Evolutionary conservation across 2,329 filamentous ascomycete species (phyloP).

Genomic region (Aureobasidium subglaciale): DNA sequence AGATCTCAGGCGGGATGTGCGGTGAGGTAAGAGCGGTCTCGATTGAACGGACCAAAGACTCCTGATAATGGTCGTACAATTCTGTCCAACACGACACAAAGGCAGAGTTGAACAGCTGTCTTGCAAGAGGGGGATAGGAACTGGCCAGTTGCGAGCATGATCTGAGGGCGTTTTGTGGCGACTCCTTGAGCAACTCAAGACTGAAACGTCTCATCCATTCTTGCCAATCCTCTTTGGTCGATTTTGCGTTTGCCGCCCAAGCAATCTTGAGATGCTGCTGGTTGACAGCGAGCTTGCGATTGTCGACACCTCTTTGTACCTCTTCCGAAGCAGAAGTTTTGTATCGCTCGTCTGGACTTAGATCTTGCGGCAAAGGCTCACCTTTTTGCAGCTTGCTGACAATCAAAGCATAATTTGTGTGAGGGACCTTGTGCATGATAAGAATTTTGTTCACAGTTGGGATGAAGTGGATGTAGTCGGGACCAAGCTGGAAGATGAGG

Average conservation of each 20-base stretch:
- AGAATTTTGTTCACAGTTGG: conserved; percentile 85
- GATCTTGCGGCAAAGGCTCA: conserved; percentile 87
- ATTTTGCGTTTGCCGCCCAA: conserved; percentile 95
- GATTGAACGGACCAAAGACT: conserved; percentile 91
- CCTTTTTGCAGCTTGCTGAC: conserved; percentile 91
- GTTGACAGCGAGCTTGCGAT: conserved; percentile 94
- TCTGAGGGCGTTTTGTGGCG: conserved; percentile 87
- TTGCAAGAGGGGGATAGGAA: conserved; percentile 82
- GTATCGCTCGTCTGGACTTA: conserved; percentile 80
- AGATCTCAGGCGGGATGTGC: conserved; percentile 89
- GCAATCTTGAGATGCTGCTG: conserved; percentile 94
- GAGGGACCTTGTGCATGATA: conserved; percentile 70
- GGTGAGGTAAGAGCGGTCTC: conserved; percentile 92
- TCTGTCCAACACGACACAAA: conserved; percentile 99
- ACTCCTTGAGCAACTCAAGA: conserved; percentile 88
- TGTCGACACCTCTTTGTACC: conserved; percentile 75
- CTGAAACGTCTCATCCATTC: conserved; percentile 98
- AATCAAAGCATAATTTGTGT: conserved; percentile 90
- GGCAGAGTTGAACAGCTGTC: conserved; percentile 94
- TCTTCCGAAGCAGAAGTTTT: conserved; percentile 59
- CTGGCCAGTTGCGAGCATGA: conserved; percentile 89
- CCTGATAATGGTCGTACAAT: conserved; percentile 91
- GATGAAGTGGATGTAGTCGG: conserved; percentile 91
- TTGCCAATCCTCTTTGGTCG: conserved; percentile 97
- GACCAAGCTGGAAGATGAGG: conserved; percentile 89